Conservation (phyloP, 2,329 filamentous ascomycete genomes). For the Tolypocladium album region DNA sequence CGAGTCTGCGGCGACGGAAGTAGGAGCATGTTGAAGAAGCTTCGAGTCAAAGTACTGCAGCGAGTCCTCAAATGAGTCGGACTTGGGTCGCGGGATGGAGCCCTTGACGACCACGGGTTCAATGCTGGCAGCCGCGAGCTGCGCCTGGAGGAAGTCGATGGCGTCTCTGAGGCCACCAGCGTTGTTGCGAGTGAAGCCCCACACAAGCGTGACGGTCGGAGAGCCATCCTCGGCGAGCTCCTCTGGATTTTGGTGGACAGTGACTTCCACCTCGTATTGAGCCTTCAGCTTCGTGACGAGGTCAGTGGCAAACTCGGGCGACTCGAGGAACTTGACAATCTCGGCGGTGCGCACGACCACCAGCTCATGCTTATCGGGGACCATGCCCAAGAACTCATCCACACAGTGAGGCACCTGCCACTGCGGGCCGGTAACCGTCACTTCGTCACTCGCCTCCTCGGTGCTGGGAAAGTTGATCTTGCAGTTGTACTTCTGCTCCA, state of each 20-base stretch:
- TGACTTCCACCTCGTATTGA: conserved; percentile 85
- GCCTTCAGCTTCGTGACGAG: conserved; percentile 75
- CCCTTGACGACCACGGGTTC: conserved; percentile 82
- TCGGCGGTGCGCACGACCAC: conserved; percentile 67
- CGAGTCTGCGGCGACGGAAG: conserved; percentile 71
- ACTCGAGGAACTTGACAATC: conserved; percentile 72
- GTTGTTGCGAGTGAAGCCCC: conserved; percentile 92
- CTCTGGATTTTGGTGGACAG: conserved; percentile 54
- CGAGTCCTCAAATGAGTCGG: conserved; percentile 95
- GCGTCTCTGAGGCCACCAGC: conserved; percentile 91
- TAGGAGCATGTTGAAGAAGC: conserved; percentile 83
- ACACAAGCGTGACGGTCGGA: conserved; percentile 53
- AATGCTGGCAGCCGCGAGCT: conserved; percentile 80
- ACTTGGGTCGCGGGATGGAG: conserved; percentile 94
- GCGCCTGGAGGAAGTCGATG: conserved; percentile 83
- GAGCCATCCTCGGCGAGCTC: conserved; percentile 46
- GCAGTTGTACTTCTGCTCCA: conserved; percentile 99
- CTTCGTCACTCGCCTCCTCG: conserved; percentile 91
- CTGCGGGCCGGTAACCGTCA: conserved; percentile 90
- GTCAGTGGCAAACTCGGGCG: conserved; percentile 68
- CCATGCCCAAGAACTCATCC: conserved; percentile 94
- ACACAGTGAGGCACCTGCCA: conserved; percentile 97
- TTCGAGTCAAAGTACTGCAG: conserved; percentile 96
- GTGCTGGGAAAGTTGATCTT: conserved; percentile 98
- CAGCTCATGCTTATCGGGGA: conserved; percentile 90